These are phyloP conservation scores for Saturnispora quitensis DNA, from an alignment of 805 yeast species.

Conservation along the genomic window DNA sequence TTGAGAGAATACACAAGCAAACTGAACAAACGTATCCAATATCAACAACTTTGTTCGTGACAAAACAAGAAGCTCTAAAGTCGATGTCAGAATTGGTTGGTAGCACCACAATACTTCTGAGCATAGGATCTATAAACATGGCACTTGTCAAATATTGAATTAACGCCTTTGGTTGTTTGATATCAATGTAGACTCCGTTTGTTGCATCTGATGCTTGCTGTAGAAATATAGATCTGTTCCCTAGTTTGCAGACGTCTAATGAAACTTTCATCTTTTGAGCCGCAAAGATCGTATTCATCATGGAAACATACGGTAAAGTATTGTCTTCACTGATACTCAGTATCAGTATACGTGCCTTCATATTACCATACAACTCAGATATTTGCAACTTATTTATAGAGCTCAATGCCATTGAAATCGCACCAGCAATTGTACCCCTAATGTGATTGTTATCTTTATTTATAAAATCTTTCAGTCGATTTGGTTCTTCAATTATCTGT, in stretches of 20 bases:
- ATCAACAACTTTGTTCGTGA: slow-evolving; percentile 85
- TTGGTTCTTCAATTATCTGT: slow-evolving; percentile 31
- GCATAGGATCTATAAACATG: slow-evolving; percentile 75
- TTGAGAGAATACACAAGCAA: slow-evolving; percentile 72
- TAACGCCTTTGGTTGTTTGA: slow-evolving; percentile 63
- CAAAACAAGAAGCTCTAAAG: slow-evolving; percentile 88
- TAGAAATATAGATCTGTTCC: slow-evolving; percentile 63
- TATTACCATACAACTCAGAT: slow-evolving; percentile 33
- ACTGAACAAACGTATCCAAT: slow-evolving; percentile 93
- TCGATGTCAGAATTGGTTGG: slow-evolving; percentile 84
- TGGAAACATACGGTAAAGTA: slow-evolving; percentile 76
- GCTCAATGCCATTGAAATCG: slow-evolving; percentile 72
- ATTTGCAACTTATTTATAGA: slow-evolving; percentile 62
- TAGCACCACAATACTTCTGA: slow-evolving; percentile 64
- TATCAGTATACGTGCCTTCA: slow-evolving; percentile 59
- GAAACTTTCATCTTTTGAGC: slow-evolving; percentile 89
- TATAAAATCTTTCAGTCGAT: slow-evolving; percentile 15
- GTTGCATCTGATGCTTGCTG: slow-evolving; percentile 97
- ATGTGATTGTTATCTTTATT: slow-evolving; percentile 25
- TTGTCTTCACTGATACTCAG: slow-evolving; percentile 64
- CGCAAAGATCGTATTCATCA: slow-evolving; percentile 93
- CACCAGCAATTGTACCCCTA: slow-evolving; percentile 57
- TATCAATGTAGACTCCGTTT: slow-evolving; percentile 71
- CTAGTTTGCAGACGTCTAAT: slow-evolving; percentile 82
- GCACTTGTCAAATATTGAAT: slow-evolving; percentile 79